Percentiles rank a stretch among this genome's conserved stretches.
These are phyloP conservation scores for Setaria viridis DNA, from an alignment of 202 grass and related monocot species.

Conservation along the genomic window DNA sequence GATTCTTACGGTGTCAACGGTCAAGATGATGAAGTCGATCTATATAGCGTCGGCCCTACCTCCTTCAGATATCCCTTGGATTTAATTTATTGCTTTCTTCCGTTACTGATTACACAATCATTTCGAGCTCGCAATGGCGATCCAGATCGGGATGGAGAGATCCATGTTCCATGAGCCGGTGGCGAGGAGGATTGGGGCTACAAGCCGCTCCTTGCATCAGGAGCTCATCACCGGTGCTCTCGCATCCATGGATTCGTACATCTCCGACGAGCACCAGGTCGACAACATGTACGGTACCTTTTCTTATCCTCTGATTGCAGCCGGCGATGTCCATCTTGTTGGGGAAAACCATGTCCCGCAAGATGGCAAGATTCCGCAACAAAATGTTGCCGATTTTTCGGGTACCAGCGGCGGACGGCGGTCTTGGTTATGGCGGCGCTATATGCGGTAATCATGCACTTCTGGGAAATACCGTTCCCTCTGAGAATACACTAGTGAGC, in stretches of 20 bases:
- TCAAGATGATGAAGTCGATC: not conserved
- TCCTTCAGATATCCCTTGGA: not conserved
- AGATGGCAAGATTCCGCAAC: not conserved
- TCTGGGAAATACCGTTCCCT: not conserved
- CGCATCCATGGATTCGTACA: not conserved
- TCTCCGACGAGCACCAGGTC: not conserved
- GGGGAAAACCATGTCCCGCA: not conserved
- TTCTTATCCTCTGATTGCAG: not conserved
- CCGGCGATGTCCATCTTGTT: not conserved
- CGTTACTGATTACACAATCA: not conserved
- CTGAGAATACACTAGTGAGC: not conserved
- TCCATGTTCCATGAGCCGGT: not conserved
- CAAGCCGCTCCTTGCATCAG: not conserved
- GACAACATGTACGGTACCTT: not conserved
- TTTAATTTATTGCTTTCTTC: not conserved
- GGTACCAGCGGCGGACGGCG: too few relatives aligned
- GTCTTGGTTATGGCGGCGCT: too few relatives aligned
- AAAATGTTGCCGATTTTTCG: not conserved
- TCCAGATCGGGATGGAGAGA: not conserved
- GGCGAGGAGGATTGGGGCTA: not conserved
- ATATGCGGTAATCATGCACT: not conserved
- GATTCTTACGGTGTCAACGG: not conserved
- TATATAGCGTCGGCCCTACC: not conserved
- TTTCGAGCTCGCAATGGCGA: not conserved
- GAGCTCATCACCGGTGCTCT: not conserved